phyloP scores from a whole-genome alignment of 495 filamentous ascomycete species.

The Hypoxylon subgilvum region DNA sequence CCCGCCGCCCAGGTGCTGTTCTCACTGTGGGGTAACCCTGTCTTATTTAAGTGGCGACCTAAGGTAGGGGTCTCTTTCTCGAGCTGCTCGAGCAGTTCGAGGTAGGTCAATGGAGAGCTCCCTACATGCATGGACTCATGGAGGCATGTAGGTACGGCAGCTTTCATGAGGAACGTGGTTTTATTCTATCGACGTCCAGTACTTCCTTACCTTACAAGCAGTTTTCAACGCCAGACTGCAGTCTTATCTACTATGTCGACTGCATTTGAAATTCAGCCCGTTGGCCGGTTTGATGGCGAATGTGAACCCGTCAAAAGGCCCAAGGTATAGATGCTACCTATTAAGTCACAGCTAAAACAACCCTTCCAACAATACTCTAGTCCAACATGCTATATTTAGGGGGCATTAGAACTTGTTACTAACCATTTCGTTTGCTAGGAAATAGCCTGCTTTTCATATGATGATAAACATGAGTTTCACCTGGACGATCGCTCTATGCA shows the following conservation, averaged over 20 bases:
- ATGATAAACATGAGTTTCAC: slow-evolving; percentile 76
- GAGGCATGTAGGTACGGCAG: no score
- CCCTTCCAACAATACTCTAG: background rate
- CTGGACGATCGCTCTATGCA: slow-evolving; percentile 77
- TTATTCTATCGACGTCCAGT: background rate
- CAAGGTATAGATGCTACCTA: slow-evolving; percentile 56
- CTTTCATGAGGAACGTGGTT: background rate
- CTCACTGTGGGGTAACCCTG: slow-evolving; percentile 26
- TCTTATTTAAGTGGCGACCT: slow-evolving; percentile 1
- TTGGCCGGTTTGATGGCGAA: slow-evolving; percentile 64
- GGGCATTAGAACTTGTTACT: background rate
- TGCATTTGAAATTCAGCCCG: slow-evolving; percentile 67
- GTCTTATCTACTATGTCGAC: slow-evolving; percentile 34
- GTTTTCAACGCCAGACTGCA: background rate
- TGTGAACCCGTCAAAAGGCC: slow-evolving; percentile 71
- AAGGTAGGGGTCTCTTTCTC: background rate
- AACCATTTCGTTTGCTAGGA: slow-evolving; percentile 59
- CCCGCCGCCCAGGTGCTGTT: no score
- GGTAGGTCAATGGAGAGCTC: no score
- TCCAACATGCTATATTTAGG: background rate
- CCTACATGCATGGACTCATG: no score
- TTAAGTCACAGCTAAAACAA: background rate
- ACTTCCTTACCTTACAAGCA: background rate
- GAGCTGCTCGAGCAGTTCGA: background rate
- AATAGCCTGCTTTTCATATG: slow-evolving; percentile 89